Percentiles rank a stretch among this genome's conserved stretches.
phyloP scores from a whole-genome alignment of 1,284 basidiomycete species.

The Austroboletus niveus region DNA sequence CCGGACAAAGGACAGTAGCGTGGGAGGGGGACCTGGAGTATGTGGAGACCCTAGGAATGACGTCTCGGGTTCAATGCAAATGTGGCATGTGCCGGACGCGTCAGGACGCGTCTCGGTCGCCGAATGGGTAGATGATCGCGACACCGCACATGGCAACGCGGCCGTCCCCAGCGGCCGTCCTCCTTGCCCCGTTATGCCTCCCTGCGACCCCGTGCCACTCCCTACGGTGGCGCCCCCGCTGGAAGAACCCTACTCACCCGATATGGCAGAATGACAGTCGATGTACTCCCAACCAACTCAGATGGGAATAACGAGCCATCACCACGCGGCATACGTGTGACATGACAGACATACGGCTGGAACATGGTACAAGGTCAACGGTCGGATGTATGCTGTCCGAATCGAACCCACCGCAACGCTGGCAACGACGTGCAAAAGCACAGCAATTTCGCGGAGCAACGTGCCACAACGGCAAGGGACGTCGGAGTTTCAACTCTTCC shows the following conservation, averaged over 20 bases:
- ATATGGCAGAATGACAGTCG: constrained; percentile 13
- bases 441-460: background rate
- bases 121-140: background rate
- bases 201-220: background rate
- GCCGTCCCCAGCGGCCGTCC: background rate
- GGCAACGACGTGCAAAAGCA: background rate
- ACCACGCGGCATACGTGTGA: constrained; percentile 6
- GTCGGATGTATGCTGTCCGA: constrained; percentile 5
- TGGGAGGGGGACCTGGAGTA: constrained; percentile 19
- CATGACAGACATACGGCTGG: constrained; percentile 9
- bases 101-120: constrained; percentile 2
- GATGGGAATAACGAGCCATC: constrained; percentile 9
- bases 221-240: constrained; percentile 11
- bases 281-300: constrained; percentile 10
- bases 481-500: constrained; percentile 32
- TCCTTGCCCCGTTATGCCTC: background rate
- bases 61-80: constrained; percentile 21
- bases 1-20: constrained; percentile 8
- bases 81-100: constrained; percentile 15
- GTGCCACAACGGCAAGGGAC: constrained; percentile 25
- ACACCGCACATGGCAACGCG: constrained; percentile 1
- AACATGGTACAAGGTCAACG: background rate
- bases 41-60: constrained; percentile 11
- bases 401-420: background rate
- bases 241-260: constrained; percentile 8